Percentiles rank a stretch among this genome's conserved stretches.
Evolutionary conservation across 2,329 filamentous ascomycete genomes (phyloP).

Genomic region (Alternaria longipes): DNA sequence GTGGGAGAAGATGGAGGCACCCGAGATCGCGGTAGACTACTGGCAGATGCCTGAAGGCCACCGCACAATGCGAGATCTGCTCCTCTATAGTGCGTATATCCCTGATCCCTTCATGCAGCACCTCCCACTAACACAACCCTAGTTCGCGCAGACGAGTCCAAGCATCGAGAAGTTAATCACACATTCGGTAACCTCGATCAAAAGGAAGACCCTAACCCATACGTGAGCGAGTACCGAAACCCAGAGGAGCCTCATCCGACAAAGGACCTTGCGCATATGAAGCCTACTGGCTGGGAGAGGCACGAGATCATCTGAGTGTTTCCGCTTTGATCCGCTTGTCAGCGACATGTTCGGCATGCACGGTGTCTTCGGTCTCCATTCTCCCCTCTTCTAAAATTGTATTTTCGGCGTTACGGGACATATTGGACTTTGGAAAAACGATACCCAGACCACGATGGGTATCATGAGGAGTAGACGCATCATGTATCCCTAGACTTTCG

Average conservation of each 20-base stretch:
- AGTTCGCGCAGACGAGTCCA: constrained; percentile 52
- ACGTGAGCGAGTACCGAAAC: constrained; percentile 83
- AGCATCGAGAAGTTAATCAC: constrained; percentile 93
- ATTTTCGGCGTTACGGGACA: constrained; percentile 16
- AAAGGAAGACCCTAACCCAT: constrained; percentile 89
- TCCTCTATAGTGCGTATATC: constrained; percentile 77
- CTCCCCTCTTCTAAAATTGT: constrained; percentile 18
- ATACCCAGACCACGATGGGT: constrained; percentile 11
- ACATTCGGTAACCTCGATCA: constrained; percentile 90
- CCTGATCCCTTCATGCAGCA: constrained; percentile 3
- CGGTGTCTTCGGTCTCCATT: constrained; percentile 1
- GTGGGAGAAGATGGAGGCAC: constrained; percentile 81
- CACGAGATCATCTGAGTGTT: constrained; percentile 62
- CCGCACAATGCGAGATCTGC: constrained; percentile 83
- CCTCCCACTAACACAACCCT: constrained; percentile 14
- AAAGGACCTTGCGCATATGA: constrained; percentile 71
- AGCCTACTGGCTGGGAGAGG: constrained; percentile 81
- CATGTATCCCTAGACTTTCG: constrained; percentile 10
- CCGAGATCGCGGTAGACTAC: constrained; percentile 89
- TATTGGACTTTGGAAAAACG: neutral
- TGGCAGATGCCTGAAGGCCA: constrained; percentile 92
- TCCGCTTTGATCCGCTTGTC: neutral
- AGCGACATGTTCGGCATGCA: neutral
- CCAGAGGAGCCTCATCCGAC: constrained; percentile 71
- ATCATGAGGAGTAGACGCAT: neutral